Base-by-base conservation (phyloP, 805 yeast genomes). In the Yarrowia divulgata region DNA sequence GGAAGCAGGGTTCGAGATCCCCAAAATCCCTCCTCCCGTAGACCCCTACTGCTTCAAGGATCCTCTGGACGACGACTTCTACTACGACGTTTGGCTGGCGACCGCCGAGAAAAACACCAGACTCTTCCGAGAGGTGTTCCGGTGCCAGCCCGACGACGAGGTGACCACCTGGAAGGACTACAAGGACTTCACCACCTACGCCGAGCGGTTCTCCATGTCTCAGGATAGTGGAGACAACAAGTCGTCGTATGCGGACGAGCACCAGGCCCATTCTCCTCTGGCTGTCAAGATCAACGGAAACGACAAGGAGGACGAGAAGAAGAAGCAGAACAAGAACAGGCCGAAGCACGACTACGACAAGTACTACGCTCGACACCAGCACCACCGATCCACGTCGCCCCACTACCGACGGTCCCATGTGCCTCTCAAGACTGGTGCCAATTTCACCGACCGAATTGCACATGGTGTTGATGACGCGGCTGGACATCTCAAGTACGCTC, bases 141-240 rank as follows among this genome's bases (percentile, higher is more conserved):
- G 93, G 72, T 87, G 91, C 71, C 99, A 96, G 76, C 99, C 99
- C 0, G 99, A 95, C 78, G 92, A 94, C 77, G 82, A 86, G 8
- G 98, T 94, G n/a, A 83, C 83, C 32, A 85, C 93, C 0, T 95
- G 99, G 99, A 85, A 85, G 69, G 97, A 92, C 69, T 95, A 92
- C 77, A 93, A 91, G 76, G 87, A 84, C 35, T 90, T 83, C 76
- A 83, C 87, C 19, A 73, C 76, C 1, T 77, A 75, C 70, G 76
- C 75, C 18, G 77, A 78, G 68, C 72, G 75, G 19, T 81, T 81
- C 71, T 75, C 78, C 14, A 64, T 70, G 40, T 34, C 64, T 16
- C 76, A 77, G 71, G 74, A 77, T 71, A 70, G 86, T 85, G 79
- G 79, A 10, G 77, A 76, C 8, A 71, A 18, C 16, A 32, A 43